Evolutionary conservation across 2,329 filamentous ascomycete genomes (phyloP).

Genomic region (Apiospora koreana): DNA sequence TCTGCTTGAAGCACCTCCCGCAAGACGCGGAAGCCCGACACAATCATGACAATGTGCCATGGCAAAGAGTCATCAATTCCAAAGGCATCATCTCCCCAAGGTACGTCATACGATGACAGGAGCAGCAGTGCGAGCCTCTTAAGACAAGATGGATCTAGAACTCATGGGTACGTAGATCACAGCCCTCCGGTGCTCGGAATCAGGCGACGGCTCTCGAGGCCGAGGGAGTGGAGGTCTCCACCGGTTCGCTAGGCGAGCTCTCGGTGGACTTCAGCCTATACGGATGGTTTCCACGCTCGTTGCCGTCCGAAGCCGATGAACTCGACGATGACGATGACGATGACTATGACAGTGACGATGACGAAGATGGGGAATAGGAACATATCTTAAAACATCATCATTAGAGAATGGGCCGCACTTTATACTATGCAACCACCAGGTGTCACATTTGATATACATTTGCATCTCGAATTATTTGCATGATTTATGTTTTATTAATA

Average conservation of each 20-base stretch:
- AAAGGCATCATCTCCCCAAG: conserved; percentile 85
- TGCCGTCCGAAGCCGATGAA: conserved; percentile 45
- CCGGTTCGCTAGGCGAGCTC: conserved; percentile 51
- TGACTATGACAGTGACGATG: neutral
- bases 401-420: neutral
- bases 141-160: neutral
- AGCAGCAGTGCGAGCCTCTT: neutral
- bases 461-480: neutral
- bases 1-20: conserved; percentile 86
- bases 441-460: neutral
- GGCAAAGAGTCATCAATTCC: conserved; percentile 90
- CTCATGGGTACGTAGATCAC: conserved; percentile 40
- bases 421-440: neutral
- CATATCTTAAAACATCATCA: neutral
- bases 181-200: conserved; percentile 47
- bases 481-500: neutral
- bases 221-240: conserved; percentile 55
- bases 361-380: neutral
- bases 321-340: conserved; percentile 31
- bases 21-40: conserved; percentile 53
- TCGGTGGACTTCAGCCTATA: conserved; percentile 51
- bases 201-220: conserved; percentile 52
- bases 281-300: conserved; percentile 55
- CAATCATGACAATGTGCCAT: conserved; percentile 80
- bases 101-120: conserved; percentile 41